Base-by-base conservation (phyloP, 352 stramenopile genomes). In the Phytopythium kandeliae region DNA sequence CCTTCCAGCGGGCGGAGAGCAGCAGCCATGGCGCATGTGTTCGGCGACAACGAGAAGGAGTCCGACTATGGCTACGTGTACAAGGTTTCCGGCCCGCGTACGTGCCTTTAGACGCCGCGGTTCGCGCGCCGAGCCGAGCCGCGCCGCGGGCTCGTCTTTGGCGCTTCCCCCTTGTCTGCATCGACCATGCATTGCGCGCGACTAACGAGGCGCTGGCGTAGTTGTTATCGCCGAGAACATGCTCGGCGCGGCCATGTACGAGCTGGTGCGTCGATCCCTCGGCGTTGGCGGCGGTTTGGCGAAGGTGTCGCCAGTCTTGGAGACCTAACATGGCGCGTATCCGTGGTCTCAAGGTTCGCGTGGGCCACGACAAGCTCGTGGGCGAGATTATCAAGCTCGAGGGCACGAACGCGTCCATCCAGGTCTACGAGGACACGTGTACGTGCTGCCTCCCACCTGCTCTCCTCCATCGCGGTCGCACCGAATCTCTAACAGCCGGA, bases 301-400 rank as follows among this genome's bases (percentile, higher is more conserved):
- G n/a, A n/a, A n/a, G n/a, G n/a, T n/a, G n/a, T n/a, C n/a, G n/a
- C n/a, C n/a, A n/a, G n/a, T n/a, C n/a, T n/a, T n/a, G n/a, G n/a
- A n/a, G n/a, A n/a, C n/a, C 28, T 33, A 33, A 33, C 28, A 33
- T 33, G 28, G 28, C 28, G 5, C 5, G n/a, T n/a, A n/a, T 31
- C 4, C 31, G 31, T 35, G 7, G 10, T 47, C 63, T 88, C 60
- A 82, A 99, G 63, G 96, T 99, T 36, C 92, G 96, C 75, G 97
- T 99, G 38, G 97, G 97, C 19, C 96, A 99, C 68, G 92, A 98
- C 73, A 99, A 99, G 71, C 92, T 99, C 36, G 97, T 99, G 46
- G 97, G 97, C 61, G 97, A 99, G 75, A 99, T 99, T 67, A 99
- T 99, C 62, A 98, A 99, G 84, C 85, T 99, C 30, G 97, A 99